A percentile compares a stretch with the other conserved stretches of the same genome.
Conservation (phyloP, 2,329 filamentous ascomycete species). For the Apiospora koreana region DNA sequence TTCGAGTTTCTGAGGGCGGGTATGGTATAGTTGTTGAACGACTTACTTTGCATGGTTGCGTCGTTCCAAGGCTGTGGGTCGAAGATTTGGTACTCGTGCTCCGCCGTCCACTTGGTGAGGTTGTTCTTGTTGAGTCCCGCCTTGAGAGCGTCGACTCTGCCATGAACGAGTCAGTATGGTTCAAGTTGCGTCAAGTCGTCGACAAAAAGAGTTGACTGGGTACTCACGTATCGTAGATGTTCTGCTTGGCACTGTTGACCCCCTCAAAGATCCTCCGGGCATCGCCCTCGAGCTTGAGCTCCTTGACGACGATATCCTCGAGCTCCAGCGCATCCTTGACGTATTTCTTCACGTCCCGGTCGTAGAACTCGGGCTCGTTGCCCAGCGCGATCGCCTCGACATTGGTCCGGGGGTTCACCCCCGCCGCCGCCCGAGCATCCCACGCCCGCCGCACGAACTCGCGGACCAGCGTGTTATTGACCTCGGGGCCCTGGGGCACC, state of each 20-base stretch:
- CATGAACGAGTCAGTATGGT: neutral
- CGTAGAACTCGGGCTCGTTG: slow-evolving; percentile 17
- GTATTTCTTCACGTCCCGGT: slow-evolving; percentile 1
- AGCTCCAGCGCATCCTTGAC: slow-evolving; percentile 10
- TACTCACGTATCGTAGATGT: slow-evolving; percentile 3
- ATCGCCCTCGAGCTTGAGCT: slow-evolving; percentile 11
- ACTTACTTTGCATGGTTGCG: slow-evolving; percentile 13
- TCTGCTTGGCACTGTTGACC: slow-evolving; percentile 3
- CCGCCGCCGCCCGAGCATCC: neutral
- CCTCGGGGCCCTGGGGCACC: slow-evolving; percentile 8
- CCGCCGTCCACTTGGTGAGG: slow-evolving; percentile 10
- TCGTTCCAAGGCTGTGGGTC: neutral
- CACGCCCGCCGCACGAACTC: slow-evolving; percentile 10
- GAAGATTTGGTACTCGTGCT: slow-evolving; percentile 17
- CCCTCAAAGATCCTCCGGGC: slow-evolving; percentile 14
- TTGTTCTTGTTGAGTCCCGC: slow-evolving; percentile 12
- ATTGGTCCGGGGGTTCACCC: neutral
- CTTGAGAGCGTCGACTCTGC: slow-evolving; percentile 9
- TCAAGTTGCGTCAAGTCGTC: no score
- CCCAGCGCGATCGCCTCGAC: slow-evolving; percentile 15
- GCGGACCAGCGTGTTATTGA: slow-evolving; percentile 12
- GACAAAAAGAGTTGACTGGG: neutral
- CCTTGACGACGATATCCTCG: slow-evolving; percentile 11
- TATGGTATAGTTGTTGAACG: no score
- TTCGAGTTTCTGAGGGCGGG: neutral